phyloP scores from a whole-genome alignment of 495 filamentous ascomycete species.

The Podospora australis region DNA sequence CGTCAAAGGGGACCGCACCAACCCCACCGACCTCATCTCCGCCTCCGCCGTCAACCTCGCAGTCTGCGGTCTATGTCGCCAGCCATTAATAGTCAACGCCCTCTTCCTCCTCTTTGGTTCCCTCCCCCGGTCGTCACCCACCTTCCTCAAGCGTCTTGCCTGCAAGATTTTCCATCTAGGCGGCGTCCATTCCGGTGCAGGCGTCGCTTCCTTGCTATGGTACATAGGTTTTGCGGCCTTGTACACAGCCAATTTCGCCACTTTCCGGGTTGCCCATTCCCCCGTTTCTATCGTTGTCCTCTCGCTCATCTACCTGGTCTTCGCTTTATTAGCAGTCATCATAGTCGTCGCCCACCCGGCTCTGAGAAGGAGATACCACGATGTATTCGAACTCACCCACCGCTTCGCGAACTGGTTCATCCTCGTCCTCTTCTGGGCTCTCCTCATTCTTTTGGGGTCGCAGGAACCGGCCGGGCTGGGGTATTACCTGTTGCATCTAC shows the following conservation, averaged over 20 bases:
- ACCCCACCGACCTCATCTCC: constrained; percentile 24
- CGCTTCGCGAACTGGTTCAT: constrained; percentile 59
- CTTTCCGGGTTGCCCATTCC: constrained; percentile 11
- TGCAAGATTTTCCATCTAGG: constrained; percentile 73
- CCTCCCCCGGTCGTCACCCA: constrained; percentile 54
- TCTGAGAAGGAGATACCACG: constrained; percentile 49
- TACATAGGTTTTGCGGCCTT: constrained; percentile 47
- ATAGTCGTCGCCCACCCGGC: constrained; percentile 43
- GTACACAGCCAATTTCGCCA: constrained; percentile 40
- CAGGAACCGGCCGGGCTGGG: constrained; percentile 26
- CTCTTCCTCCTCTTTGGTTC: constrained; percentile 54
- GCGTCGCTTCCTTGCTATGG: constrained; percentile 62
- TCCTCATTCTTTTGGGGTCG: constrained; percentile 48
- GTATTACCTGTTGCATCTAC: constrained; percentile 44
- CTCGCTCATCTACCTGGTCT: constrained; percentile 32
- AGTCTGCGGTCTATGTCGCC: constrained; percentile 53
- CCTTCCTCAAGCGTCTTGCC: constrained; percentile 55
- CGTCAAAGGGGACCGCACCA: constrained; percentile 8
- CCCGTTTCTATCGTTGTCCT: constrained; percentile 5
- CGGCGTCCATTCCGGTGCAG: constrained; percentile 68
- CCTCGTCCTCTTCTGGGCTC: constrained; percentile 55
- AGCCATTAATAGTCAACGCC: constrained; percentile 66
- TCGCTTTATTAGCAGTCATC: constrained; percentile 35
- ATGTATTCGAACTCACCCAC: constrained; percentile 60
- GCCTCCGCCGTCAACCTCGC: constrained; percentile 42